Evolutionary conservation across 495 filamentous ascomycete genomes (phyloP).

Genomic region (Cercophora newfieldiana): DNA sequence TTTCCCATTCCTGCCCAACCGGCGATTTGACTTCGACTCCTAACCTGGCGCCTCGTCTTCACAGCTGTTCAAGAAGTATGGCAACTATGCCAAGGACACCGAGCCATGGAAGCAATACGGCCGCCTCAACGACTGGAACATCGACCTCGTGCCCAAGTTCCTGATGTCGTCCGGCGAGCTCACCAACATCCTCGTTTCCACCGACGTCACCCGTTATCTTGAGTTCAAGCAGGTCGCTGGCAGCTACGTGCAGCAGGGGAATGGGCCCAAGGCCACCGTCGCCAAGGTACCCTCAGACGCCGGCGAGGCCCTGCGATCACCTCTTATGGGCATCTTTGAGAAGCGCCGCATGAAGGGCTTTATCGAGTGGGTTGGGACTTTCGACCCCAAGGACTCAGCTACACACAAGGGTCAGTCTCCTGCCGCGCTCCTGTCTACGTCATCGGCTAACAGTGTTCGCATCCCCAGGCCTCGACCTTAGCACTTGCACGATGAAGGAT

Average conservation of each 20-base stretch:
- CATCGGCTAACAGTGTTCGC: neutral
- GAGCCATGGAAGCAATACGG: slow-evolving; percentile 98
- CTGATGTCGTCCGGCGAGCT: slow-evolving; percentile 98
- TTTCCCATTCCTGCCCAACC: slow-evolving; percentile 15
- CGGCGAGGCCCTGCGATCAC: slow-evolving; percentile 83
- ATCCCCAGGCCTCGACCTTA: slow-evolving; percentile 74
- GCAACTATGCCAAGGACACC: slow-evolving; percentile 74
- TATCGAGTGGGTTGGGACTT: slow-evolving; percentile 93
- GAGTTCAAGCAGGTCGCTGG: slow-evolving; percentile 99
- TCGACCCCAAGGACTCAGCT: slow-evolving; percentile 77
- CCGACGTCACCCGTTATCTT: slow-evolving; percentile 94
- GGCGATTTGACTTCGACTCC: neutral
- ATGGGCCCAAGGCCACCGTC: slow-evolving; percentile 77
- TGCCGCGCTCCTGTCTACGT: neutral
- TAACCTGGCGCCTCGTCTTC: neutral
- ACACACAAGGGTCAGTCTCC: slow-evolving; percentile 77
- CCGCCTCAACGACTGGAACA: slow-evolving; percentile 97
- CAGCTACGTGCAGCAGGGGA: slow-evolving; percentile 91
- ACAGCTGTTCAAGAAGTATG: slow-evolving; percentile 93
- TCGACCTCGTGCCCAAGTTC: slow-evolving; percentile 96
- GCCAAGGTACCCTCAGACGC: slow-evolving; percentile 97
- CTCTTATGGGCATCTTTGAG: slow-evolving; percentile 95
- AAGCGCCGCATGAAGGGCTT: slow-evolving; percentile 96
- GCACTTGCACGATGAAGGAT: slow-evolving; percentile 84
- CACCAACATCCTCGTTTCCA: slow-evolving; percentile 95